Evolutionary conservation across 257 asterid species (phyloP).

Genomic region (Avicennia marina): DNA sequence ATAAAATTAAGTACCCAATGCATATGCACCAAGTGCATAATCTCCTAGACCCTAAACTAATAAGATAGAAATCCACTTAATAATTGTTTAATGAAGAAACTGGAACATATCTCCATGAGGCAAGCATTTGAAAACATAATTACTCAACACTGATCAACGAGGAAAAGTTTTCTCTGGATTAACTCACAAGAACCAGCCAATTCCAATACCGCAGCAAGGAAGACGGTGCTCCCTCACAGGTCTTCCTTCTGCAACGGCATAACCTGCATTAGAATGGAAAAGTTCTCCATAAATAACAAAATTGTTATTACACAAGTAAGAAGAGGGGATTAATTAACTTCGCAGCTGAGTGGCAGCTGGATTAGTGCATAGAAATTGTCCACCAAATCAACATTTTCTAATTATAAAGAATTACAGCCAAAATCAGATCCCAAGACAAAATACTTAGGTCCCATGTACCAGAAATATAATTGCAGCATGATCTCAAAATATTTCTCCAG

Average conservation of each 20-base stretch:
- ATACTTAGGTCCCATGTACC: neutral
- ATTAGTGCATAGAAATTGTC: neutral
- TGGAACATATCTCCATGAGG: too few species aligned
- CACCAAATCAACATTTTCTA: constrained; percentile 11
- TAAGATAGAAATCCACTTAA: too few species aligned
- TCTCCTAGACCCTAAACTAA: too few species aligned
- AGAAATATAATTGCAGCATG: constrained; percentile 13
- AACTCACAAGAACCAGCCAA: constrained; percentile 87
- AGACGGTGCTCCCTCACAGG: constrained; percentile 61
- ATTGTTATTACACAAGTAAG: neutral
- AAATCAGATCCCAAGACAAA: constrained; percentile 15
- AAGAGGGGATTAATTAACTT: neutral
- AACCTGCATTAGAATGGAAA: constrained; percentile 36
- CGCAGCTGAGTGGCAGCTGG: neutral
- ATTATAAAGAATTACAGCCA: neutral
- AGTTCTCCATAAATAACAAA: neutral
- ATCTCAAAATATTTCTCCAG: constrained; percentile 1
- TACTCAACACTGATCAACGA: neutral
- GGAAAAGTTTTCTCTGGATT: neutral
- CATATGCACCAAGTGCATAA: too few species aligned
- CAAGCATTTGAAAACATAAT: too few species aligned
- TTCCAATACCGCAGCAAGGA: constrained; percentile 81
- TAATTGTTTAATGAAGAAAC: too few species aligned
- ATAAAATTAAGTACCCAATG: too few species aligned
- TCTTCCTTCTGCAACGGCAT: constrained; percentile 64